Conservation (phyloP, 1,284 basidiomycete genomes). For the Termitomyces sp. region DNA sequence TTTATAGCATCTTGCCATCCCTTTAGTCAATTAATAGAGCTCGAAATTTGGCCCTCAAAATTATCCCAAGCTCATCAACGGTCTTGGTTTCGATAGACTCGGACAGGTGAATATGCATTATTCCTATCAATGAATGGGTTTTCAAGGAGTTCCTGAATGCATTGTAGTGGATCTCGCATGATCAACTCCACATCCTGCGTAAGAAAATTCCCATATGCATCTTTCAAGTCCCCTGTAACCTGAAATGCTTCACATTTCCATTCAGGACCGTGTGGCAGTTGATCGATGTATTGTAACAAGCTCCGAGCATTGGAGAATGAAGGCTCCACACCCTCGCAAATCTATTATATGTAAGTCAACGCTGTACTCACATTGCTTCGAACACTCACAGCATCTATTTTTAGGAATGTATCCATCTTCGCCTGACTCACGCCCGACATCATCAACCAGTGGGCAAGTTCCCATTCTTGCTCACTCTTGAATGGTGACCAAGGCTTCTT, state of each 20-base stretch:
- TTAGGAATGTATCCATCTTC: conserved; percentile 8
- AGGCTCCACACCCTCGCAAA: conserved; percentile 2
- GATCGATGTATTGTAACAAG: conserved; percentile 9
- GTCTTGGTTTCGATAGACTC: conserved; percentile 2
- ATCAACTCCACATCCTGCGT: conserved; percentile 3
- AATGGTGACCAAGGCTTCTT: conserved; percentile 5
- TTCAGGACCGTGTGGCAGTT: conserved; percentile 8
- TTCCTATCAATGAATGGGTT: not conserved
- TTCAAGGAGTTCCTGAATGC: not conserved
- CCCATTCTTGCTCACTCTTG: conserved; percentile 6
- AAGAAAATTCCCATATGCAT: not conserved
- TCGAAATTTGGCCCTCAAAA: too few relatives aligned
- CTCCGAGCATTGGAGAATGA: conserved; percentile 11
- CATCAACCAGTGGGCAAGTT: conserved; percentile 9
- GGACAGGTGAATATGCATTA: not conserved
- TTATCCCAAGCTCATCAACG: too few relatives aligned
- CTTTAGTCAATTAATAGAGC: too few relatives aligned
- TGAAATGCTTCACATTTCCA: conserved; percentile 11
- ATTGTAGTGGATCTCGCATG: conserved; percentile 7
- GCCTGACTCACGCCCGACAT: conserved; percentile 7
- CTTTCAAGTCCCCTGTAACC: conserved; percentile 6
- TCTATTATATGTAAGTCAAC: not conserved
- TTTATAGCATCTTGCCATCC: too few relatives aligned
- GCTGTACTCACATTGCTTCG: not conserved
- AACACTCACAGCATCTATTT: conserved; percentile 2